Percentiles rank a stretch among this genome's conserved stretches.
Evolutionary conservation across 2,329 filamentous ascomycete genomes (phyloP).

Genomic region (Sordariomycetes sp.): DNA sequence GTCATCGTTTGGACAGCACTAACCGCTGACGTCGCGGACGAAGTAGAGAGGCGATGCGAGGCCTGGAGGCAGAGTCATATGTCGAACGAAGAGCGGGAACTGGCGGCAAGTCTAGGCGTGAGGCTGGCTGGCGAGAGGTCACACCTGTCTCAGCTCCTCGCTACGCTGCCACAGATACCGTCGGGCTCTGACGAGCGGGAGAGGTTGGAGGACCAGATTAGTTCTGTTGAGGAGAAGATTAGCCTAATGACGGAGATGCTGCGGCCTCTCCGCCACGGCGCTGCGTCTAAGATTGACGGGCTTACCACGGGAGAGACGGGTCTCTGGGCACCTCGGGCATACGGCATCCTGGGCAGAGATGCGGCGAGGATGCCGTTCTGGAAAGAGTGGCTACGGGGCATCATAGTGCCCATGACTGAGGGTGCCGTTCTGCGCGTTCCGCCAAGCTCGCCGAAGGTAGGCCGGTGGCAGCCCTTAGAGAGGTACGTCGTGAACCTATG

Average conservation of each 20-base stretch:
- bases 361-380: conserved; percentile 76
- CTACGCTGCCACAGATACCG: conserved; percentile 64
- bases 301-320: conserved; percentile 91
- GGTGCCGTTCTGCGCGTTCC: conserved; percentile 73
- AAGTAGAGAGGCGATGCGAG: conserved; percentile 71
- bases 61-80: conserved; percentile 77
- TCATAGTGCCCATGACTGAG: conserved; percentile 92
- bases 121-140: conserved; percentile 78
- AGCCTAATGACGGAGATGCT: conserved; percentile 92
- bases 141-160: conserved; percentile 76
- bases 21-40: conserved; percentile 67
- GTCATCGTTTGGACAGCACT: conserved; percentile 89
- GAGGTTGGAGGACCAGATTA: conserved; percentile 83
- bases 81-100: conserved; percentile 79
- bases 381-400: conserved; percentile 95
- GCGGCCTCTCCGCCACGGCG: conserved; percentile 81
- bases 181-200: conserved; percentile 77
- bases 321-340: conserved; percentile 88
- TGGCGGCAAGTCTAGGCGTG: conserved; percentile 84
- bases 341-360: conserved; percentile 83
- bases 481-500: conserved; percentile 95
- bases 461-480: conserved; percentile 92
- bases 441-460: conserved; percentile 76
- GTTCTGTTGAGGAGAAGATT: conserved; percentile 93
- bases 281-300: conserved; percentile 93